A percentile compares a stretch with the other conserved stretches of the same genome.
These are phyloP conservation scores for Phoenix dactylifera DNA, from an alignment of 176 grass and related monocot genomes.

Conservation along the genomic window DNA sequence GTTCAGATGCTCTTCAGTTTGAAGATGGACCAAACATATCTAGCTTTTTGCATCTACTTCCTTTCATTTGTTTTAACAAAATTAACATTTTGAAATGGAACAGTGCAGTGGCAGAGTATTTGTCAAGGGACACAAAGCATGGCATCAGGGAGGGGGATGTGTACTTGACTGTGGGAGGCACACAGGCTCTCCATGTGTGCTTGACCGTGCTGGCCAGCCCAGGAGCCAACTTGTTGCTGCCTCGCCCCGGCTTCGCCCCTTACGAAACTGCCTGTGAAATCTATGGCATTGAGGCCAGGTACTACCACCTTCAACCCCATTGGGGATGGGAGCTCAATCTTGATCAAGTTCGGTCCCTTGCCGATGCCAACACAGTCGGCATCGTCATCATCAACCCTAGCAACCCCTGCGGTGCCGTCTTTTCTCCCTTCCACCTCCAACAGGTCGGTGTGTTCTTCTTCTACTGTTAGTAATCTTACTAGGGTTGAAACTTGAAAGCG, in stretches of 20 bases:
- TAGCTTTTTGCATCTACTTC: too few species aligned
- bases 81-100: not conserved
- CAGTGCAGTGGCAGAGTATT: slow-evolving; percentile 55
- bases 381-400: slow-evolving; percentile 88
- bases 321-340: slow-evolving; percentile 56
- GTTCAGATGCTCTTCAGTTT: too few species aligned
- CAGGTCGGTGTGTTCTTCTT: slow-evolving; percentile 21
- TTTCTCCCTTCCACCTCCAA: slow-evolving; percentile 46
- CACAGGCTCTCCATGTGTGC: slow-evolving; percentile 50
- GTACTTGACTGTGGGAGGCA: slow-evolving; percentile 61
- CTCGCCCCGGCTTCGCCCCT: slow-evolving; percentile 60
- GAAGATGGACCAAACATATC: too few species aligned
- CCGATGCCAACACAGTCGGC: slow-evolving; percentile 37
- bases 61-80: too few species aligned
- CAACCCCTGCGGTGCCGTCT: slow-evolving; percentile 68
- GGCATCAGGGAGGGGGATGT: slow-evolving; percentile 39
- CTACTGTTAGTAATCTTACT: not conserved
- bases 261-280: slow-evolving; percentile 67
- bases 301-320: slow-evolving; percentile 55
- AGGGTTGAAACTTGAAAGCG: too few species aligned
- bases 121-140: slow-evolving; percentile 38
- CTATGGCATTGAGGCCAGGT: slow-evolving; percentile 53
- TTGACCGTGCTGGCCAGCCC: slow-evolving; percentile 55
- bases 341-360: slow-evolving; percentile 26
- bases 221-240: slow-evolving; percentile 53